A percentile compares a stretch with the other conserved stretches of the same genome.
phyloP scores from a whole-genome alignment of 2,329 filamentous ascomycete genomes.

The Aspergillus brasiliensis region DNA sequence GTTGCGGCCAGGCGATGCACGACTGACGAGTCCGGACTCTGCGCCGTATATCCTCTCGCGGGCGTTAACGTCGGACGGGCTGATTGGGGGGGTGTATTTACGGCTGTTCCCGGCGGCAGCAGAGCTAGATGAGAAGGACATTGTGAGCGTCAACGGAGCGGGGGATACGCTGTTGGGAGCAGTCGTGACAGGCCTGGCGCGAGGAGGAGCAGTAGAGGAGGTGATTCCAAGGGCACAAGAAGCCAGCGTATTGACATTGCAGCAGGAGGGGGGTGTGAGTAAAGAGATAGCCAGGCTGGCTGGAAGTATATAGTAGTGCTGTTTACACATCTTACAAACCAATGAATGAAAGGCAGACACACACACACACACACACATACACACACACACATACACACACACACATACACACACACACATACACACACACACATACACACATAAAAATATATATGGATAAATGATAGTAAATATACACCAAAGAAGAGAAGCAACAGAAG shows the following conservation, averaged over 20 bases:
- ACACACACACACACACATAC: too few species aligned
- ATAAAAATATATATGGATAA: too few species aligned
- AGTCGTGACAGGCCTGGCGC: slow-evolving; percentile 74
- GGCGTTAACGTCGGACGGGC: slow-evolving; percentile 52
- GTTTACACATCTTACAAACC: too few species aligned
- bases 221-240: slow-evolving; percentile 78
- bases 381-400: too few species aligned
- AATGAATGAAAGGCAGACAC: too few species aligned
- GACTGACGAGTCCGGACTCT: slow-evolving; percentile 63
- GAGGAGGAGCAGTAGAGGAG: slow-evolving; percentile 56
- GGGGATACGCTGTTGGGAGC: slow-evolving; percentile 92
- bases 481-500: neutral
- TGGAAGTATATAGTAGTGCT: neutral
- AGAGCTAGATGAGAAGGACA: slow-evolving; percentile 60
- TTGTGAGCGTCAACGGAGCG: slow-evolving; percentile 90
- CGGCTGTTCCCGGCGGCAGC: slow-evolving; percentile 69
- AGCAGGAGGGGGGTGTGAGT: slow-evolving; percentile 70
- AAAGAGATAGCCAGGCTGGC: slow-evolving; percentile 26
- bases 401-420: too few species aligned
- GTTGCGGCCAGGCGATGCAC: slow-evolving; percentile 66
- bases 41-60: slow-evolving; percentile 73
- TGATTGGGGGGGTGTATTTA: slow-evolving; percentile 86
- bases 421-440: too few species aligned
- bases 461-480: too few species aligned
- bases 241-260: slow-evolving; percentile 77